Evolutionary conservation across 306 rosid genomes (phyloP).

Genomic region (Castanea sativa): DNA sequence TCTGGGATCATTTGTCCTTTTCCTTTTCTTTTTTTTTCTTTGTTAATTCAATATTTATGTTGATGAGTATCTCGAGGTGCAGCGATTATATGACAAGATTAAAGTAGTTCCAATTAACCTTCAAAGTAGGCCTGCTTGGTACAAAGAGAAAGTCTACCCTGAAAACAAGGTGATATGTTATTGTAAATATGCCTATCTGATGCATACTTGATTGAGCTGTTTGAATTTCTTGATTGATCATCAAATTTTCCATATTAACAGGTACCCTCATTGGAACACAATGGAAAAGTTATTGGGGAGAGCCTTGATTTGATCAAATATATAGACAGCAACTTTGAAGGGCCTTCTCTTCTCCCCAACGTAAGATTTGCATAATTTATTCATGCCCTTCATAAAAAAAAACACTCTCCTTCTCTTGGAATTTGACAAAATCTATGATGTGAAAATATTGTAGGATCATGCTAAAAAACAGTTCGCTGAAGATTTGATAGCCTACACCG

Average conservation of each 20-base stretch:
- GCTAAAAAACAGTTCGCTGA: constrained; percentile 47
- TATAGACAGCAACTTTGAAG: constrained; percentile 54
- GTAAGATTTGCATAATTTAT: constrained; percentile 34
- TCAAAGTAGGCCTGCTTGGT: constrained; percentile 73
- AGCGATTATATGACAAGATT: constrained; percentile 76
- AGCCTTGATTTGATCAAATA: constrained; percentile 86
- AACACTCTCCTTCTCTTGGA: not conserved
- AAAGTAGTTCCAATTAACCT: constrained; percentile 65
- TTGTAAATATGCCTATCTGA: not conserved
- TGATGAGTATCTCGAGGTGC: constrained; percentile 9
- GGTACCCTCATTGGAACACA: constrained; percentile 93
- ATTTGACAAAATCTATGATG: not conserved
- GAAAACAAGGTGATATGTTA: constrained; percentile 45
- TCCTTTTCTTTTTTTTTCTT: not conserved
- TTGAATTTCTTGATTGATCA: not conserved
- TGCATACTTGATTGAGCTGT: not conserved
- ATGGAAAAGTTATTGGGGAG: constrained; percentile 77
- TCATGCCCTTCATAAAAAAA: not conserved
- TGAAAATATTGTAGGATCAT: constrained; percentile 43
- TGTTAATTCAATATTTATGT: not conserved
- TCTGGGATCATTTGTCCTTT: not conserved
- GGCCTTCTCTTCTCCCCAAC: constrained; percentile 54
- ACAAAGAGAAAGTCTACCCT: constrained; percentile 73
- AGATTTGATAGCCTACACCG: constrained; percentile 45
- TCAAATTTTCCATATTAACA: constrained; percentile 16